phyloP scores from a whole-genome alignment of 179 eudicot genomes.

The Spinacia oleracea region DNA sequence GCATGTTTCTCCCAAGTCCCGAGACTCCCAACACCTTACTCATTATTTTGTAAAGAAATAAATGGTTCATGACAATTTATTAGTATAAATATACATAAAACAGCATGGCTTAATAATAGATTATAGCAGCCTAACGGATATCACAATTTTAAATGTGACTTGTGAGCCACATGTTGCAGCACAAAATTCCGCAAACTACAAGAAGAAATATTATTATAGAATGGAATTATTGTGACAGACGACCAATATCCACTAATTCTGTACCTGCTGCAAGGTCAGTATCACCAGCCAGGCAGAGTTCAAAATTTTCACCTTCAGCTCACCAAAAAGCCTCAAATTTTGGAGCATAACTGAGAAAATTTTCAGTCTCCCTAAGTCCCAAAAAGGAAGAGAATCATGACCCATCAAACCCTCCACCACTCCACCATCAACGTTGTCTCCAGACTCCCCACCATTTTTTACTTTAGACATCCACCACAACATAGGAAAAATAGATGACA shows the following conservation, averaged over 20 bases:
- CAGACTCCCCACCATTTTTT: not conserved
- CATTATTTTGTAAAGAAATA: not conserved
- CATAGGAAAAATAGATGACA: not conserved
- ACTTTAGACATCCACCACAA: not conserved
- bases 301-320: not conserved
- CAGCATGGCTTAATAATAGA: not conserved
- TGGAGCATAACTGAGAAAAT: not conserved
- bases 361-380: not conserved
- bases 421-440: not conserved
- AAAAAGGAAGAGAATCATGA: not conserved
- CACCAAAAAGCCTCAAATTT: not conserved
- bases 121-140: not conserved
- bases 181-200: not conserved
- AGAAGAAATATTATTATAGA: not conserved
- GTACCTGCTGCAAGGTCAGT: not conserved
- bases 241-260: not conserved
- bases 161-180: not conserved
- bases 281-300: not conserved
- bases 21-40: not conserved
- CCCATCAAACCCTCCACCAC: not conserved
- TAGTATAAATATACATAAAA: not conserved
- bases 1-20: too few species aligned
- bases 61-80: not conserved
- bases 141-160: not conserved
- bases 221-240: not conserved